Conservation (phyloP, 2,329 filamentous ascomycete species). For the Arthrobotrys entomopaga region DNA sequence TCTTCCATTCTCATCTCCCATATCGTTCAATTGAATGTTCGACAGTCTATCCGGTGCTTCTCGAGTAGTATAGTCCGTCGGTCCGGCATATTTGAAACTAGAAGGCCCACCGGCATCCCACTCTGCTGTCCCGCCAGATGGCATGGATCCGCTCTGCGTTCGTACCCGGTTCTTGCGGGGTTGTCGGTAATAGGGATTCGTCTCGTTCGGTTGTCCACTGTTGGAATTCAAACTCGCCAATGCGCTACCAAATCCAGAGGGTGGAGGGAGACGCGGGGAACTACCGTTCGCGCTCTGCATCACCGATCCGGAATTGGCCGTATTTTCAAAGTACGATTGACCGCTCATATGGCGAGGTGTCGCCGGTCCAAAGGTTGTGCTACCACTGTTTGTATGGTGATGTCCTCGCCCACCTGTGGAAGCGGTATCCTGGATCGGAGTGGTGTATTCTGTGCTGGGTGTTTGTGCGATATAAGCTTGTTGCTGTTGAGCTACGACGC, state of each 20-base stretch:
- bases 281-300: slow-evolving; percentile 76
- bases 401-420: slow-evolving; percentile 40
- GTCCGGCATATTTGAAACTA: slow-evolving; percentile 64
- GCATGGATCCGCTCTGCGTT: slow-evolving; percentile 11
- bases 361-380: slow-evolving; percentile 40
- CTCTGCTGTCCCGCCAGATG: slow-evolving; percentile 17
- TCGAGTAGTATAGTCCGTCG: slow-evolving; percentile 62
- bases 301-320: slow-evolving; percentile 67
- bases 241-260: slow-evolving; percentile 66
- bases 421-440: slow-evolving; percentile 47
- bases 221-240: slow-evolving; percentile 60
- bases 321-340: slow-evolving; percentile 43
- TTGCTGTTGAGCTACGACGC: slow-evolving; percentile 65
- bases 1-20: slow-evolving; percentile 60
- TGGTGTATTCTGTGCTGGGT: slow-evolving; percentile 50
- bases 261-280: slow-evolving; percentile 76
- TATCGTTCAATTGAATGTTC: slow-evolving; percentile 39
- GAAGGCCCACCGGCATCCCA: slow-evolving; percentile 76
- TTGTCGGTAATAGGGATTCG: slow-evolving; percentile 83
- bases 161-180: slow-evolving; percentile 35
- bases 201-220: slow-evolving; percentile 62
- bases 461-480: slow-evolving; percentile 55
- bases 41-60: slow-evolving; percentile 31
- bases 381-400: slow-evolving; percentile 49
- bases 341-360: slow-evolving; percentile 41